Conservation (phyloP, 2,329 filamentous ascomycete genomes). For the Didymella lethalis region DNA sequence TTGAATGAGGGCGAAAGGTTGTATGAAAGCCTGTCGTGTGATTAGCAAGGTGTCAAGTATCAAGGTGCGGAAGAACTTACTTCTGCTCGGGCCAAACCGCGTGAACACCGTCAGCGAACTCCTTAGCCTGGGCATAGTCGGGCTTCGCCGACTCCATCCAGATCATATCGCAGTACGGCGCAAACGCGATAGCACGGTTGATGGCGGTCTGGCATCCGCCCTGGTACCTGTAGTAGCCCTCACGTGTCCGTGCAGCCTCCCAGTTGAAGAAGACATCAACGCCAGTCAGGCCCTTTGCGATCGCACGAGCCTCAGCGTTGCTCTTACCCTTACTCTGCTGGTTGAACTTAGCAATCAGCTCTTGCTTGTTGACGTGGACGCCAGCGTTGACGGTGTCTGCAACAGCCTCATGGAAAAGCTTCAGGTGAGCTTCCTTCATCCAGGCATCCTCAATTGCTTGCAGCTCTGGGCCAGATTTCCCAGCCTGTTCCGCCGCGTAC, state of each 20-base stretch:
- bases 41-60: constrained; percentile 2
- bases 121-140: constrained; percentile 87
- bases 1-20: constrained; percentile 99
- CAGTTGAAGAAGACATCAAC: constrained; percentile 91
- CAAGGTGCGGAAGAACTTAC: constrained; percentile 59
- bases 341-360: constrained; percentile 72
- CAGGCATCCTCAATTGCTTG: constrained; percentile 93
- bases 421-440: constrained; percentile 78
- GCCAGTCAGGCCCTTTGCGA: constrained; percentile 80
- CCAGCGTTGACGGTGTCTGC: constrained; percentile 78
- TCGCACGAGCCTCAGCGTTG: constrained; percentile 79
- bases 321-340: constrained; percentile 79
- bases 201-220: constrained; percentile 91
- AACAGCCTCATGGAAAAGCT: constrained; percentile 91
- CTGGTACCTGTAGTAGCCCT: constrained; percentile 93
- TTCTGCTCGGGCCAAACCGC: constrained; percentile 96
- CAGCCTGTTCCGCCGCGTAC: constrained; percentile 80
- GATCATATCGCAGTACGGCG: constrained; percentile 92
- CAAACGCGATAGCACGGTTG: constrained; percentile 89
- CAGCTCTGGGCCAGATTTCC: constrained; percentile 80
- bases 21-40: constrained; percentile 77
- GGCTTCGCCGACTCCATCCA: constrained; percentile 99
- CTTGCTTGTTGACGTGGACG: constrained; percentile 72
- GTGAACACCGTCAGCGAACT: constrained; percentile 93
- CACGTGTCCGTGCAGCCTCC: constrained; percentile 89